A percentile compares a stretch with the other conserved stretches of the same genome.
phyloP scores from a whole-genome alignment of 306 rosid genomes.

The Mimosa bimucronata region DNA sequence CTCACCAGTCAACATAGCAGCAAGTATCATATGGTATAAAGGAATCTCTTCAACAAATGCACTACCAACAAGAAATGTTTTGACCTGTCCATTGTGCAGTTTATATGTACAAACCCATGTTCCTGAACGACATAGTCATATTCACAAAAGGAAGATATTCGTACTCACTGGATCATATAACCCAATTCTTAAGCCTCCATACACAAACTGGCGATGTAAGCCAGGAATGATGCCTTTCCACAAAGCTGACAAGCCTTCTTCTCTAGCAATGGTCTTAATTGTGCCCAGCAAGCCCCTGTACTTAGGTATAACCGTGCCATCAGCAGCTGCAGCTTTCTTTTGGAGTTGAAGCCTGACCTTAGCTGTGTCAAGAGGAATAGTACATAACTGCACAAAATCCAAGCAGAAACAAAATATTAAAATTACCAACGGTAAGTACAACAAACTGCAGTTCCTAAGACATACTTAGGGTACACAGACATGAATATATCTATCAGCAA shows the following conservation, averaged over 20 bases:
- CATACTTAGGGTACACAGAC: background rate
- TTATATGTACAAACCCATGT: constrained; percentile 48
- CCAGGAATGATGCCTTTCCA: constrained; percentile 98
- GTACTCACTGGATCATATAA: constrained; percentile 96
- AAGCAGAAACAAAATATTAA: constrained; percentile 27
- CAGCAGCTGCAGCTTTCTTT: constrained; percentile 57
- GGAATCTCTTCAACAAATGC: constrained; percentile 86
- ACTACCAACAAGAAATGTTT: constrained; percentile 78
- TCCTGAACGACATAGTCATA: constrained; percentile 40
- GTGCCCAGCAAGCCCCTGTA: constrained; percentile 84
- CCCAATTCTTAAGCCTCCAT: constrained; percentile 97
- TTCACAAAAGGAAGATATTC: constrained; percentile 35
- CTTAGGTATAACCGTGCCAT: constrained; percentile 57
- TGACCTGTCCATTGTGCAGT: constrained; percentile 73
- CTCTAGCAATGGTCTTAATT: constrained; percentile 78
- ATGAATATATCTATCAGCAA: background rate
- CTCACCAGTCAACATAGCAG: constrained; percentile 94
- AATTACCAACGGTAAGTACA: background rate
- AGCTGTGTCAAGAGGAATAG: constrained; percentile 93
- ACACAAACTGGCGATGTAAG: constrained; percentile 89
- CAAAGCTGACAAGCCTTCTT: constrained; percentile 85
- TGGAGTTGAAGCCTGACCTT: constrained; percentile 98
- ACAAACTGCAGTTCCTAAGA: constrained; percentile 2
- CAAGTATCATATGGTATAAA: constrained; percentile 78
- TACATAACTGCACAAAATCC: constrained; percentile 68